Conservation (phyloP, 2,329 filamentous ascomycete genomes). For the Metarhizium sp. region DNA sequence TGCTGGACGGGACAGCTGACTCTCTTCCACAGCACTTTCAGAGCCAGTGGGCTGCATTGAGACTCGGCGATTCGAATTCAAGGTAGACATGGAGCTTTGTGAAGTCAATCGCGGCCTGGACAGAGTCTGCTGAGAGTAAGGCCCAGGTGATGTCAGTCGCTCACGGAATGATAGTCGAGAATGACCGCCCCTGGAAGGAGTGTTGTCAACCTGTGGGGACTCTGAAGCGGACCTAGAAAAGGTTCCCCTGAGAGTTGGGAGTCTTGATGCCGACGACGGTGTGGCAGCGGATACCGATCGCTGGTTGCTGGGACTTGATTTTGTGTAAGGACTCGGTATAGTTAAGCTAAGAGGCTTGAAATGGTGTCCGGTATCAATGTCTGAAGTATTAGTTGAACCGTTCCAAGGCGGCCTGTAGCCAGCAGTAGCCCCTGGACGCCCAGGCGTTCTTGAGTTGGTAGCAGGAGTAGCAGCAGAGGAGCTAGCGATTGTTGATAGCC, state of each 20-base stretch:
- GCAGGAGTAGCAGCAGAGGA: slow-evolving; percentile 41
- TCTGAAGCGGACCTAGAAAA: slow-evolving; percentile 35
- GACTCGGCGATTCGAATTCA: slow-evolving; percentile 36
- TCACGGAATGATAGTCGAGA: slow-evolving; percentile 46
- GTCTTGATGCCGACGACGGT: slow-evolving; percentile 33
- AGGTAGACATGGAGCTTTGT: slow-evolving; percentile 33
- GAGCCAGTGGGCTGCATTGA: slow-evolving; percentile 41
- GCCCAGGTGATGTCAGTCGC: slow-evolving; percentile 38
- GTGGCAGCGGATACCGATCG: slow-evolving; percentile 34
- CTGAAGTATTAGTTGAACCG: slow-evolving; percentile 50
- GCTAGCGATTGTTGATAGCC: slow-evolving; percentile 36
- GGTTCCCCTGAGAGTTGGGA: slow-evolving; percentile 40
- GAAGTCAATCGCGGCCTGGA: slow-evolving; percentile 34
- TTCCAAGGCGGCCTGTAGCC: slow-evolving; percentile 66
- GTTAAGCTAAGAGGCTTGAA: slow-evolving; percentile 54
- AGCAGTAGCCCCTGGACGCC: slow-evolving; percentile 36
- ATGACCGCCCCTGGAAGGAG: slow-evolving; percentile 32
- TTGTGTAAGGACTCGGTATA: slow-evolving; percentile 49
- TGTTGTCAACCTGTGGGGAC: slow-evolving; percentile 36
- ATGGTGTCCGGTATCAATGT: slow-evolving; percentile 58
- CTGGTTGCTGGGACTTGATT: slow-evolving; percentile 29
- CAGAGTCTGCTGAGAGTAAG: slow-evolving; percentile 35
- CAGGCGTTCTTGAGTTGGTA: slow-evolving; percentile 26
- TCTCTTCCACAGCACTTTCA: slow-evolving; percentile 19
- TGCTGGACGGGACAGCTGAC: slow-evolving; percentile 35